Evolutionary conservation across 371 early-diverging fungal genomes (phyloP).

Genomic region (Mortierella sp.): DNA sequence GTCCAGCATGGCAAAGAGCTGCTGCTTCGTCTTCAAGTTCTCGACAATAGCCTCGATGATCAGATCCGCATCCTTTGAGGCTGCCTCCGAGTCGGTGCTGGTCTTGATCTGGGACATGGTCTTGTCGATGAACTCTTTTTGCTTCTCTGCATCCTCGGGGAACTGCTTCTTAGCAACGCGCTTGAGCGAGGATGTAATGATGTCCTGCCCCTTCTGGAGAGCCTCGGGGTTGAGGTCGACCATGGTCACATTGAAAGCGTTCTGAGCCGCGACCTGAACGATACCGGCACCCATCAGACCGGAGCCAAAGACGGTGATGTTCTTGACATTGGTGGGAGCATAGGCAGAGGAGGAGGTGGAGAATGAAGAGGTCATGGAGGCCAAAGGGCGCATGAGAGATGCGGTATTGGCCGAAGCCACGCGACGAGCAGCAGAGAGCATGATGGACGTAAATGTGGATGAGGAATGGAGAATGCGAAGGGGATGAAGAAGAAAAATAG

Average conservation of each 20-base stretch:
- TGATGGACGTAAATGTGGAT: constrained; percentile 20
- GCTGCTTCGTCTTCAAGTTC: constrained; percentile 88
- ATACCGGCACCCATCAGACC: constrained; percentile 97
- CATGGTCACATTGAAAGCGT: constrained; percentile 86
- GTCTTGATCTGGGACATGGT: constrained; percentile 72
- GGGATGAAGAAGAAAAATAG: neutral
- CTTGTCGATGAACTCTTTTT: constrained; percentile 73
- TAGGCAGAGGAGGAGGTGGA: constrained; percentile 44
- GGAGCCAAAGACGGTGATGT: constrained; percentile 81
- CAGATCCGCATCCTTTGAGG: constrained; percentile 71
- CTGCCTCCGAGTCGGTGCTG: constrained; percentile 71
- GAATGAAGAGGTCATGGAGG: constrained; percentile 43
- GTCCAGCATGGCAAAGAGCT: constrained; percentile 79
- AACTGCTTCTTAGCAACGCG: constrained; percentile 92
- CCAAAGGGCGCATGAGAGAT: constrained; percentile 47
- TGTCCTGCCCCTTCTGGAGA: constrained; percentile 80
- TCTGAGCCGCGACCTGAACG: constrained; percentile 92
- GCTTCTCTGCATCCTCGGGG: constrained; percentile 73
- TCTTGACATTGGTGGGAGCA: constrained; percentile 55
- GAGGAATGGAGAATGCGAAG: neutral
- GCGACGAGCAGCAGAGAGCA: constrained; percentile 54
- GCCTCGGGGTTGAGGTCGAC: constrained; percentile 83
- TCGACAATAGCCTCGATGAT: constrained; percentile 97
- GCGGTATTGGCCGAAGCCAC: constrained; percentile 50
- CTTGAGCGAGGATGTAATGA: constrained; percentile 82